These are phyloP conservation scores for Dendryphion nanum DNA, from an alignment of 2,329 filamentous ascomycete genomes.

Conservation along the genomic window DNA sequence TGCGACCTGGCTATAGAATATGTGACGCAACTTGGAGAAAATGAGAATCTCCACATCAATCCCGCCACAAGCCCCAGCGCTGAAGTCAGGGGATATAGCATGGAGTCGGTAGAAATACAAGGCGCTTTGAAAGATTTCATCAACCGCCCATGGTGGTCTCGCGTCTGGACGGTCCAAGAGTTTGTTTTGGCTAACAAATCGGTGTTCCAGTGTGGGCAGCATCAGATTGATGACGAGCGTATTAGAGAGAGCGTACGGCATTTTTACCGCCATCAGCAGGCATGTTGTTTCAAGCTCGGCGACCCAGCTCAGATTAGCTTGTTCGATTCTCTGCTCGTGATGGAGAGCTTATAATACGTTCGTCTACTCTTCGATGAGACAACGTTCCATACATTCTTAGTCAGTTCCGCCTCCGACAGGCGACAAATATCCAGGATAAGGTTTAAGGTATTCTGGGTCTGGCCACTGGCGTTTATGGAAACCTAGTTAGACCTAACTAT, in stretches of 20 bases:
- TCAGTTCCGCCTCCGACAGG: neutral
- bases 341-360: neutral
- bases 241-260: conserved; percentile 1
- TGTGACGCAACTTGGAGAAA: neutral
- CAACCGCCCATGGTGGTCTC: neutral
- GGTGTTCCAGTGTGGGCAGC: neutral
- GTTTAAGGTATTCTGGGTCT: conserved; percentile 3
- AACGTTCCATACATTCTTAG: neutral
- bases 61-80: neutral
- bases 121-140: neutral
- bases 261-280: neutral
- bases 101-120: conserved; percentile 1
- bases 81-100: neutral
- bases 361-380: neutral
- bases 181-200: neutral
- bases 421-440: conserved; percentile 1
- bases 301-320: neutral
- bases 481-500: neutral
- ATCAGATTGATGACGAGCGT: neutral
- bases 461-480: conserved; percentile 1
- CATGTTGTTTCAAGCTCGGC: neutral
- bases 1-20: neutral
- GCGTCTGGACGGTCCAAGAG: conserved; percentile 2
- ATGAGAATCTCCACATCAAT: conserved; percentile 1
- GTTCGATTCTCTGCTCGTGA: neutral